Evolutionary conservation across 2,329 filamentous ascomycete genomes (phyloP), one percentile per base, ranked within the genome.

Genomic region (Aspergillus sp.): DNA sequence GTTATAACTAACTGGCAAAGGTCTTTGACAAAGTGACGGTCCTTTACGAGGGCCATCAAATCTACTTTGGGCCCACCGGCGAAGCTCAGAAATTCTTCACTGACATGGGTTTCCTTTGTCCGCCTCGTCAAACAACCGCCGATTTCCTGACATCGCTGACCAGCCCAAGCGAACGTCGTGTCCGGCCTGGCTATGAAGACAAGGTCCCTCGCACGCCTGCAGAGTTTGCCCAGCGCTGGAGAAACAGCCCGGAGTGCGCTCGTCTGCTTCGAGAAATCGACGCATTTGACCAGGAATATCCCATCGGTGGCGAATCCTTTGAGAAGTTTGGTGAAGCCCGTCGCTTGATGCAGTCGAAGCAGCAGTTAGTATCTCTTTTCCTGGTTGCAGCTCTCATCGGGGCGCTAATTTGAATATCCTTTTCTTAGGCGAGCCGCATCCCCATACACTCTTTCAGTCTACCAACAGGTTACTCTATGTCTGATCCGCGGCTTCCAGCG

Each of bases 381-480:
- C 28, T 17, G 19, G 49, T 34, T 9, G 15, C 9, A 51, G 62
- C n/a, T 13, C 19, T 41, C 4, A 55, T 19, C 15, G 68, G 22
- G 7, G 2, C 11, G 19, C 22, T 22, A 7, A 25, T 48, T 25
- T 19, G n/a, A 11, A 7, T 19, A 13, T n/a, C n/a, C 31, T 41
- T 28, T 43, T 11, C n/a, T 2, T n/a, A 76, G 78, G 67, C 89
- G 91, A 2, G 76, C 83, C 52, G 86, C 86, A 73, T 96, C 92
- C 1, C 92, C 93, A 0, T 97, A 90, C 76, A 97, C 92, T 0
- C 81, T 97, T 41, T 94, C 91, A 0, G 91, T 89, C 68, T 54
- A 63, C 4, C 88, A 93, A 76, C 93, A 97, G 75, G 77, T 97
- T 65, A 75, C 84, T 61, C 86, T 97, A 11, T 97, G 93, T 74